Percentiles rank a stretch among this genome's conserved stretches.
These are phyloP conservation scores for Acacia confusa DNA, from an alignment of 306 rosid species.

Conservation along the genomic window DNA sequence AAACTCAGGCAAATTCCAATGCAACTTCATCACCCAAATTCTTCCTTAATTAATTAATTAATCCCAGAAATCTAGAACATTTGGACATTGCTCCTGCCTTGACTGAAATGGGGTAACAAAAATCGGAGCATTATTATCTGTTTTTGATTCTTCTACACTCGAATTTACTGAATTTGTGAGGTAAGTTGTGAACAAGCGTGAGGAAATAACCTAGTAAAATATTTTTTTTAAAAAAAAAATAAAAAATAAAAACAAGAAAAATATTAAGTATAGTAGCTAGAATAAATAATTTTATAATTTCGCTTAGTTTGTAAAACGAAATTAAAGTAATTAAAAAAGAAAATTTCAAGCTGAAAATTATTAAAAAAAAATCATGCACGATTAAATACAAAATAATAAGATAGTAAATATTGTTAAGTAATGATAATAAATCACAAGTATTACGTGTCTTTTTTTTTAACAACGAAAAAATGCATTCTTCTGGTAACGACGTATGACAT, in stretches of 20 bases:
- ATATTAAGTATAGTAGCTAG: background rate
- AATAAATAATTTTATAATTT: too few relatives aligned
- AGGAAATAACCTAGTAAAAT: background rate
- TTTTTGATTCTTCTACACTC: background rate
- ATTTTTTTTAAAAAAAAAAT: background rate
- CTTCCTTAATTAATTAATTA: background rate
- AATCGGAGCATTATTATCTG: background rate
- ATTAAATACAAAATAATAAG: too few relatives aligned
- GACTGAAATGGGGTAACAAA: background rate
- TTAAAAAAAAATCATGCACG: too few relatives aligned
- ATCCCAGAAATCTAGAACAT: background rate
- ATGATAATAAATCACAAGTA: background rate
- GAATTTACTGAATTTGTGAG: background rate
- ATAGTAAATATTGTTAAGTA: background rate
- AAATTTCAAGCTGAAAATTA: too few relatives aligned
- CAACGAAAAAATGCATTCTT: background rate
- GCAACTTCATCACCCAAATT: constrained; percentile 1
- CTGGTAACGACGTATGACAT: background rate
- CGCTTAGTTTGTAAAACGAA: too few relatives aligned
- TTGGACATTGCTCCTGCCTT: background rate
- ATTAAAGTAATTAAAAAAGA: too few relatives aligned
- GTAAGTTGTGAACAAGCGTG: background rate
- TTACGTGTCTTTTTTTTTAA: background rate
- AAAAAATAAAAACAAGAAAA: background rate
- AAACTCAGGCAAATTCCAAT: constrained; percentile 7